phyloP scores from a whole-genome alignment of 306 rosid species.

The Vigna angularis region DNA sequence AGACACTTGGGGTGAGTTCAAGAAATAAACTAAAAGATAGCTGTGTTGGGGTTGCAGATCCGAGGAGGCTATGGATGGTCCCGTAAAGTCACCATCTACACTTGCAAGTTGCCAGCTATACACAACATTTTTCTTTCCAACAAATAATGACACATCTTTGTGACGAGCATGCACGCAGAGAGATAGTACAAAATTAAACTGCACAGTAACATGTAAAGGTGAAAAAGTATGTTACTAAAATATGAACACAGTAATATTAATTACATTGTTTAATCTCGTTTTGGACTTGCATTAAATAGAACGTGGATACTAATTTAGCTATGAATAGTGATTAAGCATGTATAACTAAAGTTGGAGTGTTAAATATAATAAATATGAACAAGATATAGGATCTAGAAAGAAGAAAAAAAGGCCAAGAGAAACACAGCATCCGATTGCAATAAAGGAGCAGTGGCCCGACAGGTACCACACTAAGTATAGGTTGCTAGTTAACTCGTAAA shows the following conservation, averaged over 20 bases:
- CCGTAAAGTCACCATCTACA: neutral
- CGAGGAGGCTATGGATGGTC: neutral
- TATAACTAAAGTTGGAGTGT: conserved; percentile 1
- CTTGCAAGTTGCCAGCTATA: conserved; percentile 11
- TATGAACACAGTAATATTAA: no score
- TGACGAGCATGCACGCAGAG: neutral
- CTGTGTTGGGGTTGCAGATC: neutral
- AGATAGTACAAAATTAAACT: neutral
- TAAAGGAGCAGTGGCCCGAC: neutral
- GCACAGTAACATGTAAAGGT: no score
- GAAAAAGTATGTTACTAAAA: no score
- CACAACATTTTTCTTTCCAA: neutral
- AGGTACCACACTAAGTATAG: conserved; percentile 4
- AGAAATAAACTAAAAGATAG: neutral
- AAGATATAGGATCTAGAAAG: neutral
- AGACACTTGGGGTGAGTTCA: neutral
- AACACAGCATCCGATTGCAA: conserved; percentile 11
- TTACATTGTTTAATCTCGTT: no score
- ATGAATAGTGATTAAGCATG: conserved; percentile 28
- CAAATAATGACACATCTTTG: neutral
- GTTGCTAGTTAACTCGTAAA: conserved; percentile 3
- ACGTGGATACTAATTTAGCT: no score
- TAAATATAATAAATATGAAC: neutral
- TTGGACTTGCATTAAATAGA: no score
- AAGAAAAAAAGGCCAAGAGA: neutral